Evolutionary conservation across 805 yeast species (phyloP).

Genomic region (Peterozyma toletana): DNA sequence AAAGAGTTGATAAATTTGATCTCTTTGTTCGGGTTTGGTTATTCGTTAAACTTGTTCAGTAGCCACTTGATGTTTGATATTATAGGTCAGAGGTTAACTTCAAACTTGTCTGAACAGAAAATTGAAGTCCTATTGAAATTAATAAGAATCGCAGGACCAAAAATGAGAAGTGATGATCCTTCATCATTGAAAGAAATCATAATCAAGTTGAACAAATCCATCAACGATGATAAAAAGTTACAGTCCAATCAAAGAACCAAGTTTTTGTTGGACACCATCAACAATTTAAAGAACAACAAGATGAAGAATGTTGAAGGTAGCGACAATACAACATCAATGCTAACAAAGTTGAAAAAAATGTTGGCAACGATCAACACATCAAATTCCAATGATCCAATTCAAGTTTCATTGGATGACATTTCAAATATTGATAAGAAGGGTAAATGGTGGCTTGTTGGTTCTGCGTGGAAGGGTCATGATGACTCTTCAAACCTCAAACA

Average conservation of each 20-base stretch:
- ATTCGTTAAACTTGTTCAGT: slow-evolving; percentile 70
- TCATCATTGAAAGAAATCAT: slow-evolving; percentile 76
- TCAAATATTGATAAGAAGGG: slow-evolving; percentile 72
- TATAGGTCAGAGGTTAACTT: slow-evolving; percentile 30
- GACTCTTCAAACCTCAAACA: slow-evolving; percentile 7
- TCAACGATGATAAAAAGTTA: slow-evolving; percentile 27
- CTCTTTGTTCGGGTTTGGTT: slow-evolving; percentile 70
- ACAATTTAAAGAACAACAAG: slow-evolving; percentile 82
- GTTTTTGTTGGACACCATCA: slow-evolving; percentile 78
- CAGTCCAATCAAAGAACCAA: slow-evolving; percentile 56
- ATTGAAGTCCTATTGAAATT: slow-evolving; percentile 74
- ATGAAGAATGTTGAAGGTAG: slow-evolving; percentile 31
- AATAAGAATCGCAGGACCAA: slow-evolving; percentile 71
- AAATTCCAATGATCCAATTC: slow-evolving; percentile 64
- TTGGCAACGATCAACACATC: slow-evolving; percentile 43
- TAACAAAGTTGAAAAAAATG: slow-evolving; percentile 55
- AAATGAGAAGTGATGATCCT: slow-evolving; percentile 88
- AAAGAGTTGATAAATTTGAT: slow-evolving; percentile 45
- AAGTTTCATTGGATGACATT: slow-evolving; percentile 79
- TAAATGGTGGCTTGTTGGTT: slow-evolving; percentile 99
- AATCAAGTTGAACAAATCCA: slow-evolving; percentile 41
- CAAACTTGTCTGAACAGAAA: slow-evolving; percentile 55
- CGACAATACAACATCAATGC: slow-evolving; percentile 37
- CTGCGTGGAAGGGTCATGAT: slow-evolving; percentile 85
- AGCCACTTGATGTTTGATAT: slow-evolving; percentile 74